Conservation (phyloP, 2,329 filamentous ascomycete species). For the Ilyonectria robusta region DNA sequence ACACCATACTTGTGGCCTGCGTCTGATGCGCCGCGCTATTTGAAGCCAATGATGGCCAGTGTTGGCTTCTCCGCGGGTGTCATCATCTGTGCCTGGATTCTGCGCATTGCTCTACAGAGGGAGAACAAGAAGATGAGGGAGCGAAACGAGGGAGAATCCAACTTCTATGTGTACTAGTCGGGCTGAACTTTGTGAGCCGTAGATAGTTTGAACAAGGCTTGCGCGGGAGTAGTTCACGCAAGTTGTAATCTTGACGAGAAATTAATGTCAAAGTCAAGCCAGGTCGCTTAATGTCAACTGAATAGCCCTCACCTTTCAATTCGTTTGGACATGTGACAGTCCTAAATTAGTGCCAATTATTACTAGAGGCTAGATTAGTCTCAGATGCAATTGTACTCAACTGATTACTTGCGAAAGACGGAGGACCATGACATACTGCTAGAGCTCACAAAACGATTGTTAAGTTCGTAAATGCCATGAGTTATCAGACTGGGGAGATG, state of each 20-base stretch:
- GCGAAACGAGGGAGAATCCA: constrained; percentile 40
- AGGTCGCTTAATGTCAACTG: neutral
- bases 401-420: too few species aligned
- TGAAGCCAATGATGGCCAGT: constrained; percentile 36
- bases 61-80: constrained; percentile 51
- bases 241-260: neutral
- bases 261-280: neutral
- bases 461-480: too few species aligned
- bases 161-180: constrained; percentile 50
- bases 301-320: neutral
- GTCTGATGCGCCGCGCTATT: constrained; percentile 29
- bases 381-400: too few species aligned
- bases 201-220: neutral
- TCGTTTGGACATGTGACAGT: neutral
- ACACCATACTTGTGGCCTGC: constrained; percentile 42
- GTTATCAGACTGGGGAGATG: too few species aligned
- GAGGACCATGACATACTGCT: too few species aligned
- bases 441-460: too few species aligned
- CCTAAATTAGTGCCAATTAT: neutral
- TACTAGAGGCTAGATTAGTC: too few species aligned
- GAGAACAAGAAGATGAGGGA: constrained; percentile 53
- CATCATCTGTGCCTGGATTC: constrained; percentile 54
- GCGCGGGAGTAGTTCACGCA: neutral
- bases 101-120: constrained; percentile 52
- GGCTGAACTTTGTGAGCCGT: too few species aligned